Percentiles rank a stretch among this genome's conserved stretches.
phyloP scores from a whole-genome alignment of 192 early-diverging fungal genomes.

The Coemansia sp. region DNA sequence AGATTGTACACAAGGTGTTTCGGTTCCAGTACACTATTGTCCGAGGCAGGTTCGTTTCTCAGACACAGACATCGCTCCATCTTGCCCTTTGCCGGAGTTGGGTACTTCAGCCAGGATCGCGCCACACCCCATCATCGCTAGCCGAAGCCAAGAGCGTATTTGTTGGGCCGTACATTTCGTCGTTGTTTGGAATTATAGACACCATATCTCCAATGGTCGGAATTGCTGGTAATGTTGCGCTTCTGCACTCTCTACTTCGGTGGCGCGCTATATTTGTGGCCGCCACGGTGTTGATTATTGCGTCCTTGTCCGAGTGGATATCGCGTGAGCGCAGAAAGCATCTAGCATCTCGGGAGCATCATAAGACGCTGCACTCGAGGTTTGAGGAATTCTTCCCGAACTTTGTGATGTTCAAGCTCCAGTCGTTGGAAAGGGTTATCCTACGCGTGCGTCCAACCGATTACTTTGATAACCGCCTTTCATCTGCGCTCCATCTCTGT shows the following conservation, averaged over 20 bases:
- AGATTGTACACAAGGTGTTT: slow-evolving; percentile 9
- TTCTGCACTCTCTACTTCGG: slow-evolving; percentile 19
- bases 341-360: neutral
- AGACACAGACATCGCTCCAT: slow-evolving; percentile 13
- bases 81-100: slow-evolving; percentile 12
- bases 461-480: slow-evolving; percentile 16
- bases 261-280: slow-evolving; percentile 8
- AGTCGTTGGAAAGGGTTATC: slow-evolving; percentile 18
- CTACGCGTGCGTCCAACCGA: slow-evolving; percentile 15
- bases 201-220: slow-evolving; percentile 3
- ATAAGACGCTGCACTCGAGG: slow-evolving; percentile 18
- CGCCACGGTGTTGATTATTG: slow-evolving; percentile 1
- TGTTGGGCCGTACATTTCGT: slow-evolving; percentile 13
- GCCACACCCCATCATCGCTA: slow-evolving; percentile 8
- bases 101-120: slow-evolving; percentile 12
- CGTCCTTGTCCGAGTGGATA: slow-evolving; percentile 13
- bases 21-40: neutral
- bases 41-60: neutral
- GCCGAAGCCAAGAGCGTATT: neutral
- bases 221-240: slow-evolving; percentile 16
- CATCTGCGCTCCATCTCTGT: neutral
- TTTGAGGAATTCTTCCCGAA: slow-evolving; percentile 22
- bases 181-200: slow-evolving; percentile 9
- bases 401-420: slow-evolving; percentile 26
- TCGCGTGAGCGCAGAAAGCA: slow-evolving; percentile 10